Evolutionary conservation across 2,329 filamentous ascomycete species (phyloP).

Genomic region (Penicillium thymicola): DNA sequence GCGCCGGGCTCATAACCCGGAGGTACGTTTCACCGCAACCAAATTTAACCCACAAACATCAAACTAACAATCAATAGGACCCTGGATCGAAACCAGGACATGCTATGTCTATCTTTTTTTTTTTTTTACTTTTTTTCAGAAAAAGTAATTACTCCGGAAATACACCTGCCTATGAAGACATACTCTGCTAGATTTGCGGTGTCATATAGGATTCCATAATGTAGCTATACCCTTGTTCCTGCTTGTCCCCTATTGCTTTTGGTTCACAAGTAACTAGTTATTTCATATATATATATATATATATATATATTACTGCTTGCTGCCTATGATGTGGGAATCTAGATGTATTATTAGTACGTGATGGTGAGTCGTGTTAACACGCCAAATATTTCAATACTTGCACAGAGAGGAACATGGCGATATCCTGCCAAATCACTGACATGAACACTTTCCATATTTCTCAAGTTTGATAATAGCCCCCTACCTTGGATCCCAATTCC

Average conservation of each 20-base stretch:
- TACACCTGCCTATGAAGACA: no score
- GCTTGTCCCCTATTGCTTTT: background rate
- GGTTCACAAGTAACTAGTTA: background rate
- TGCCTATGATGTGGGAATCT: background rate
- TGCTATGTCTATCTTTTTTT: background rate
- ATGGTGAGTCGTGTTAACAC: background rate
- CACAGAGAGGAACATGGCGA: background rate
- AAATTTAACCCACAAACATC: background rate
- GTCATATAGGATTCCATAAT: background rate
- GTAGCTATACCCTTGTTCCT: background rate
- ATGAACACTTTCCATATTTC: background rate
- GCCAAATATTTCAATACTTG: background rate
- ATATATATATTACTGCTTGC: background rate
- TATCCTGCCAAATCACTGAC: no score
- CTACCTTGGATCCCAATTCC: background rate
- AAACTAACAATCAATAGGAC: background rate
- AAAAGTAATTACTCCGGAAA: no score
- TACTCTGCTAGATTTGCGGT: background rate
- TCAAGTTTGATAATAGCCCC: background rate
- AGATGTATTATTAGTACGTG: background rate
- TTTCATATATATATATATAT: background rate
- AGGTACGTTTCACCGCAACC: constrained; percentile 22
- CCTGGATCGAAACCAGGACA: constrained; percentile 4
- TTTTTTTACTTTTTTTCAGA: background rate
- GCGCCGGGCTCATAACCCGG: constrained; percentile 50